Percentiles rank a stretch among this genome's conserved stretches.
phyloP scores from a whole-genome alignment of 306 rosid genomes.

The Potentilla sterilis region DNA sequence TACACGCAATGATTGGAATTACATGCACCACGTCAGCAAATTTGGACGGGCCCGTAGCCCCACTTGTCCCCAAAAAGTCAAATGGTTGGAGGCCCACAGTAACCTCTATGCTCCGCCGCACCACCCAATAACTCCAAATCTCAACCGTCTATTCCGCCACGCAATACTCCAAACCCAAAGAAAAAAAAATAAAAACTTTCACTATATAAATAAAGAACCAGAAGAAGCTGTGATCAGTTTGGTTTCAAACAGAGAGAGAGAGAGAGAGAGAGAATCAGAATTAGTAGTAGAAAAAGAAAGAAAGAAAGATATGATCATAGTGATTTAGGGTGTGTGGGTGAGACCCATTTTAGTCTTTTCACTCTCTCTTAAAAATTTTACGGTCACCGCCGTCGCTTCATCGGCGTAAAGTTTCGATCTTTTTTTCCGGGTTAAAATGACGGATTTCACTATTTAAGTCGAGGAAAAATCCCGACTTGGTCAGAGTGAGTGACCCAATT shows the following conservation, averaged over 20 bases:
- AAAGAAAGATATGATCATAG: not conserved
- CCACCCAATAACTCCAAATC: slow-evolving; percentile 32
- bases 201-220: slow-evolving; percentile 29
- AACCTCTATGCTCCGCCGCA: slow-evolving; percentile 15
- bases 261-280: slow-evolving; percentile 13
- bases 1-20: slow-evolving; percentile 32
- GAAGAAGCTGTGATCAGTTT: slow-evolving; percentile 11
- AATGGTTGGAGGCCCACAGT: slow-evolving; percentile 21
- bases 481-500: slow-evolving; percentile 24
- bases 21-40: slow-evolving; percentile 36
- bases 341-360: not conserved
- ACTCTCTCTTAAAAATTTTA: not conserved
- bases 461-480: slow-evolving; percentile 37
- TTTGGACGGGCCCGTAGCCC: slow-evolving; percentile 29
- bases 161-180: not conserved
- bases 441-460: slow-evolving; percentile 21
- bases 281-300: slow-evolving; percentile 17
- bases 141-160: not conserved
- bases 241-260: not conserved
- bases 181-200: not conserved
- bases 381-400: not conserved
- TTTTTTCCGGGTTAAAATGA: slow-evolving; percentile 22
- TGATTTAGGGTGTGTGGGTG: not conserved
- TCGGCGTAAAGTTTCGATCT: slow-evolving; percentile 13
- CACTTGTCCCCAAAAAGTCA: not conserved